Evolutionary conservation across 2,329 filamentous ascomycete genomes (phyloP).

Genomic region (Cadophora sp.): DNA sequence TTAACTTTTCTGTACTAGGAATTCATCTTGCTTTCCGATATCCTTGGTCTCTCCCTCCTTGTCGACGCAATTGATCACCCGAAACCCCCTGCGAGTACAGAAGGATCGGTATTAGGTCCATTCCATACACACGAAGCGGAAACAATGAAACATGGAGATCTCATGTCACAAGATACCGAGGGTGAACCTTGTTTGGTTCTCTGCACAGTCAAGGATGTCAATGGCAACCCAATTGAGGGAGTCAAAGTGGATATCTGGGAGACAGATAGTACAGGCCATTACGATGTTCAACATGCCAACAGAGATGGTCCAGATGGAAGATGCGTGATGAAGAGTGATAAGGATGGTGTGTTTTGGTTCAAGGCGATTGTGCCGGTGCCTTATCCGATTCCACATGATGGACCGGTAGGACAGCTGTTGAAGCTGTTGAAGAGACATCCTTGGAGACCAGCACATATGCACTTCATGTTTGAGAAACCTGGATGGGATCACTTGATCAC

Average conservation of each 20-base stretch:
- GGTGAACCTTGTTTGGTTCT: conserved; percentile 75
- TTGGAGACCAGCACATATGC: conserved; percentile 79
- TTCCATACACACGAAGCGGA: conserved; percentile 84
- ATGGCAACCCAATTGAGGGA: conserved; percentile 65
- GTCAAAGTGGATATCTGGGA: conserved; percentile 87
- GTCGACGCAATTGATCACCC: conserved; percentile 86
- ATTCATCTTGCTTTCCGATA: conserved; percentile 83
- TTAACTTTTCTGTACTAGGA: conserved; percentile 54
- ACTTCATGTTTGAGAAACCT: conserved; percentile 86
- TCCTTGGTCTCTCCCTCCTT: conserved; percentile 79
- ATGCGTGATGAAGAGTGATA: conserved; percentile 72
- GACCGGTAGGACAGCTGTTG: conserved; percentile 79
- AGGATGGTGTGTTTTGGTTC: conserved; percentile 82
- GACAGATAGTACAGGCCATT: conserved; percentile 79
- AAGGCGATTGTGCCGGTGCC: conserved; percentile 83
- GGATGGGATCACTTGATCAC: conserved; percentile 84
- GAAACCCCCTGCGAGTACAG: conserved; percentile 72
- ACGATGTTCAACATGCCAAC: conserved; percentile 79
- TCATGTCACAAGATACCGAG: conserved; percentile 71
- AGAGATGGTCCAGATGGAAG: conserved; percentile 72
- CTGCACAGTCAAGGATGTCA: conserved; percentile 73
- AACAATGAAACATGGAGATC: conserved; percentile 58
- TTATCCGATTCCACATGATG: conserved; percentile 86
- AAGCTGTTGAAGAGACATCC: conserved; percentile 72
- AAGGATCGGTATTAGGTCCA: conserved; percentile 81